A percentile compares a stretch with the other conserved stretches of the same genome.
Conservation (phyloP, 768 basidiomycete genomes). For the Lactarius vividus region DNA sequence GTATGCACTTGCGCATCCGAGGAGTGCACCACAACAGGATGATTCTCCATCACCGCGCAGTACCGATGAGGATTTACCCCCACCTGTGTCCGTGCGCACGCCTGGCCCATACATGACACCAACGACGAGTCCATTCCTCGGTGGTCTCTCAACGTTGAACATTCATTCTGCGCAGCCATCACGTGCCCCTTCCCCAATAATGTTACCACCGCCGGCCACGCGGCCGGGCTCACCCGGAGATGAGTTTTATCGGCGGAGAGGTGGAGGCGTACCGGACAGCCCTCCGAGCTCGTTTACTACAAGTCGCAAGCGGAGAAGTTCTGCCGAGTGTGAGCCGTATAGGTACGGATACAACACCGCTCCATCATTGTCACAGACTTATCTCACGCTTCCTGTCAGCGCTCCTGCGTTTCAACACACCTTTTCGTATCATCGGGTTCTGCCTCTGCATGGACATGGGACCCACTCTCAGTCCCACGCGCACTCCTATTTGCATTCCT, state of each 20-base stretch:
- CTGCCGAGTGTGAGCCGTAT: constrained; percentile 32
- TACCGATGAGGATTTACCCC: constrained; percentile 56
- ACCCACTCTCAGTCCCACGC: constrained; percentile 28
- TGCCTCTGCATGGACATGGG: constrained; percentile 21
- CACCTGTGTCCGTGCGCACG: constrained; percentile 31
- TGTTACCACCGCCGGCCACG: constrained; percentile 52
- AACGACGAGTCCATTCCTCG: constrained; percentile 77
- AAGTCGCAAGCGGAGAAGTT: constrained; percentile 32
- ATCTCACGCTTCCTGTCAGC: constrained; percentile 22
- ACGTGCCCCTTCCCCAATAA: constrained; percentile 69
- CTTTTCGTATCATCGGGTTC: constrained; percentile 32
- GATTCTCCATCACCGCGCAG: constrained; percentile 70
- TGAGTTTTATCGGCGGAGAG: constrained; percentile 30
- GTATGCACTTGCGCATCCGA: constrained; percentile 16
- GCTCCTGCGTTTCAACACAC: constrained; percentile 35
- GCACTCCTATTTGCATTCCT: constrained; percentile 31
- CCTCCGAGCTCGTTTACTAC: constrained; percentile 35
- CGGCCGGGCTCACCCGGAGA: constrained; percentile 39
- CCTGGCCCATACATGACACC: constrained; percentile 48
- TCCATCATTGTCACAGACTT: constrained; percentile 30
- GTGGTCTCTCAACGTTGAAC: constrained; percentile 70
- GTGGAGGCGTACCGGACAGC: constrained; percentile 37
- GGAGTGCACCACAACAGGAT: constrained; percentile 34
- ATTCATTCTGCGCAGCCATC: constrained; percentile 69
- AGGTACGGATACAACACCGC: constrained; percentile 13